Base-by-base conservation (phyloP, 2,329 filamentous ascomycete species). In the Aspergillus bombycis region DNA sequence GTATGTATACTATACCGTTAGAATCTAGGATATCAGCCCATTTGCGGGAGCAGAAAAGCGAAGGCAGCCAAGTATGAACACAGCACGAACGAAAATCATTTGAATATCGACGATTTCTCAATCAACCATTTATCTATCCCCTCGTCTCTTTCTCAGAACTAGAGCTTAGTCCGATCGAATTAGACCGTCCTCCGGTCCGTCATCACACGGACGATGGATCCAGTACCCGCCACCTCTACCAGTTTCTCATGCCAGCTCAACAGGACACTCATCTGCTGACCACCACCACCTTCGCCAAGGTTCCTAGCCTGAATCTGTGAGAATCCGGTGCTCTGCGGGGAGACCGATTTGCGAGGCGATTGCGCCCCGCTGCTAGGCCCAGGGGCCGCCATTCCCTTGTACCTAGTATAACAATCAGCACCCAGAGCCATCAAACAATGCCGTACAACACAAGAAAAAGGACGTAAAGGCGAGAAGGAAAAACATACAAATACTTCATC, bases 211-310 rank as follows among this genome's bases (percentile, higher is more conserved):
- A 93, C 92, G 80, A 99, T 95, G 78, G 91, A 97, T 52, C 95
- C 95, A 70, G 93, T 84, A 28, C 95, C 95, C 43, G 93, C 92
- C 74, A 97, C 89, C 74, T 99, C 95, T 5, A 98, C 93, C 66
- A 97, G 87, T 86, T 97, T 99, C 84, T 99, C 95, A 77, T 99
- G 95, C 95, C 95, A 99, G 80, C 93, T 97, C 70, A 99, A 83
- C 76, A 99, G 79, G 58, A 99, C 95, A 76, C 95, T 98, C 95
- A 98, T 98, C 60, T 90, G 91, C 62, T 93, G 90, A 41, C 92
- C 91, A 66, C 92, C 89, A 54, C 92, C 91, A 63, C 88, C 87
- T 52, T 85, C 86, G 60, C 85, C 85, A 65, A 86, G 80, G 69
- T 82, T 80, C 58, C 87, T 80, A 57, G 79, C 74, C 70, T 85